Base-by-base conservation (phyloP, 805 yeast genomes). In the Kockiozyma suomiensis region DNA sequence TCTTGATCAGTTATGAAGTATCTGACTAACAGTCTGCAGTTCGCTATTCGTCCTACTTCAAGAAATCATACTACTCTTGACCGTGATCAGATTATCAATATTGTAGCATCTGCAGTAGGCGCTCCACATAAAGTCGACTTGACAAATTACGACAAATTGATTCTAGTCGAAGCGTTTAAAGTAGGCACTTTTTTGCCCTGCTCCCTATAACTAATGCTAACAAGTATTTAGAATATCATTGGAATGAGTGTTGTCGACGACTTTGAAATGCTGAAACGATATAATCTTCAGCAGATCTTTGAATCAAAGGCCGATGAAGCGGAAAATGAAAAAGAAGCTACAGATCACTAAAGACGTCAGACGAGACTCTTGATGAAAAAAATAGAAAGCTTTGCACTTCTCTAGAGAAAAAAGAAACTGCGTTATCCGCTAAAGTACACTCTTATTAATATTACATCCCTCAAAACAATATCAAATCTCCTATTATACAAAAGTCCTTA, bases 141-240 rank as follows among this genome's bases (percentile, higher is more conserved):
- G 72, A 88, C 89, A 69, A 75, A 83, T 12, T 90, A 83, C 69
- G 96, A 92, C 62, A 85, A 86, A 70, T 76, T 94, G 67, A 82
- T 94, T 50, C 70, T 93, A 54, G 87, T 94, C 2, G 97, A 90
- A 72, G 88, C 97, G 70, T 93, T 86, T 75, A 93, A 92, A 62
- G 67, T 67, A 38, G 1, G 58, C 37, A 23, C 8, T 15, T 3
- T 40, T 42, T 17, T 26, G 25, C 41, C 15, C 17, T n/a, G 28
- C 48, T 19, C 21, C 13, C 12, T 46, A 25, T 19, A 19, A 17
- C n/a, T 1, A 43, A 25, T 21, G 28, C 51, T 62, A 25, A 37
- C 45, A 17, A n/a, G 28, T 25, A 15, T n/a, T 21, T 38, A 63
- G 76, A 87, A 84, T 64, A 88, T 88, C 62, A 81, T 94, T 35